These are phyloP conservation scores for Venturia pyrina DNA, from an alignment of 2,329 filamentous ascomycete species.

Conservation along the genomic window DNA sequence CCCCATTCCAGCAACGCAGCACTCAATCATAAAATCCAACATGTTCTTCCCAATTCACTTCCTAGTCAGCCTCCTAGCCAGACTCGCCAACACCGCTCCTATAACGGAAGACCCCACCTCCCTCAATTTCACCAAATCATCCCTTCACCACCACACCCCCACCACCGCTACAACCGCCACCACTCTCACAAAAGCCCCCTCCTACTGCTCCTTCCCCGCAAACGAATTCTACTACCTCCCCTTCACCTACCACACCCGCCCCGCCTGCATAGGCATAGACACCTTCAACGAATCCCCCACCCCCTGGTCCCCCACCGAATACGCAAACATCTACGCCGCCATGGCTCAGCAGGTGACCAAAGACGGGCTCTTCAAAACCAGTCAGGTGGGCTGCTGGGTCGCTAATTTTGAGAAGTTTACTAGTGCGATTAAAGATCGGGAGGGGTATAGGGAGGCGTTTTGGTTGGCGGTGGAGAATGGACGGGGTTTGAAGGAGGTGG, in stretches of 20 bases:
- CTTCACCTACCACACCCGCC: neutral
- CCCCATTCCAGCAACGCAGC: too few species aligned
- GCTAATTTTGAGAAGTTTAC: neutral
- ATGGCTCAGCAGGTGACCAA: neutral
- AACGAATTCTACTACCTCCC: neutral
- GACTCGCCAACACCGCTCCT: neutral
- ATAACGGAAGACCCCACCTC: neutral
- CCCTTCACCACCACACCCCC: neutral
- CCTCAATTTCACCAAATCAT: neutral
- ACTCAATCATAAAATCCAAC: neutral
- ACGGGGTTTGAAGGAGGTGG: neutral
- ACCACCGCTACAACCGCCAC: neutral
- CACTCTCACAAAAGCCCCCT: neutral
- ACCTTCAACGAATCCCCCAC: neutral
- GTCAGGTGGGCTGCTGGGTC: neutral
- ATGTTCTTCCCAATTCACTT: neutral
- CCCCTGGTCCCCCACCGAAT: neutral
- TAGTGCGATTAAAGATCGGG: neutral
- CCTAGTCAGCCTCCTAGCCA: neutral
- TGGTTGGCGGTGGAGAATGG: neutral
- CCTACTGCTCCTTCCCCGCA: neutral
- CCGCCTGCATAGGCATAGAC: neutral
- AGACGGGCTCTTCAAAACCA: neutral
- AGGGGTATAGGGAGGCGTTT: neutral
- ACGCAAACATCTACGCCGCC: neutral